phyloP scores from a whole-genome alignment of 257 asterid species.

The Rehmannia glutinosa region DNA sequence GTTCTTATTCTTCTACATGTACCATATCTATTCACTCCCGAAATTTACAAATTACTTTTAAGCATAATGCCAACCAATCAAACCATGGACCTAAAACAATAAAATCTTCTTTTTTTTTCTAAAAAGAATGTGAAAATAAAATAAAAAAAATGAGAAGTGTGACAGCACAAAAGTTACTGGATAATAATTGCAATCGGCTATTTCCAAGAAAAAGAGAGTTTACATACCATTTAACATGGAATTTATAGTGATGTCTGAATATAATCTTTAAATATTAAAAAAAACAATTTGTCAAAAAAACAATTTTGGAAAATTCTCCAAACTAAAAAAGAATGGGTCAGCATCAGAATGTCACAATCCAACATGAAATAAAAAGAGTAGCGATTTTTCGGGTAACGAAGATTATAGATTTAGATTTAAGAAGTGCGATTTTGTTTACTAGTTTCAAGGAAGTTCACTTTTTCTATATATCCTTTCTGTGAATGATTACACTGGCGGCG shows the following conservation, averaged over 20 bases:
- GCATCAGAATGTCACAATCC: conserved; percentile 24
- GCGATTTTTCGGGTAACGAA: conserved; percentile 25
- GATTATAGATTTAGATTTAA: background rate
- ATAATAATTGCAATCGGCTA: conserved; percentile 5
- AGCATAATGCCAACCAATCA: too few relatives aligned
- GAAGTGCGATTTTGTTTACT: conserved; percentile 3
- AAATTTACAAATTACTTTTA: too few relatives aligned
- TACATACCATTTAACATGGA: background rate
- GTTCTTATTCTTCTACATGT: too few relatives aligned
- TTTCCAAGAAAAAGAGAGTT: conserved; percentile 19
- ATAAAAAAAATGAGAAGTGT: background rate
- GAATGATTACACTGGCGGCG: conserved; percentile 54
- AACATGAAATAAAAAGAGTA: conserved; percentile 25
- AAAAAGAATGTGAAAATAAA: too few relatives aligned
- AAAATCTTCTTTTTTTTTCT: too few relatives aligned
- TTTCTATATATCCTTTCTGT: conserved; percentile 4
- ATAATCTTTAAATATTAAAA: background rate
- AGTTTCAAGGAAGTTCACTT: conserved; percentile 19
- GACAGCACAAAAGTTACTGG: conserved; percentile 1
- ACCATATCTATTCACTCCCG: too few relatives aligned
- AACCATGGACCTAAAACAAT: too few relatives aligned
- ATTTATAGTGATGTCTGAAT: background rate
- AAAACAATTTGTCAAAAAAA: too few relatives aligned
- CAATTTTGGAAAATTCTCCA: too few relatives aligned
- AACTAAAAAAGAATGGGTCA: too few relatives aligned